Base-by-base conservation (phyloP, 2,329 filamentous ascomycete species). In the Xylariales sp. region DNA sequence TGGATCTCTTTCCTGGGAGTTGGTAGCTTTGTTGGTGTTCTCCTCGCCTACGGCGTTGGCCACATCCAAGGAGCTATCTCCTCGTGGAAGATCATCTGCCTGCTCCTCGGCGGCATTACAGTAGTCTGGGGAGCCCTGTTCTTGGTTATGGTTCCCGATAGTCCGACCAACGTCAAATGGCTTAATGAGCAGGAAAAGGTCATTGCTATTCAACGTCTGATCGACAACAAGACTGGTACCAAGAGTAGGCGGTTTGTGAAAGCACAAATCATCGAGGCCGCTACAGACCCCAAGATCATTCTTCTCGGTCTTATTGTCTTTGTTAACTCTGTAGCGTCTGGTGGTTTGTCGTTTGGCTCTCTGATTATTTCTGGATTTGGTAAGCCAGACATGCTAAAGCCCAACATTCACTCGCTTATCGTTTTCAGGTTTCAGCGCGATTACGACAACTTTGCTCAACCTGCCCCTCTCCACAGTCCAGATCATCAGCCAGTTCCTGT, bases 81-180 rank as follows among this genome's bases (percentile, higher is more conserved):
- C 3, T 46, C 41, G 17, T 59, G 56, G 56, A 56, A 57, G 46
- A 59, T 55, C 36, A 44, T 50, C 15, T 50, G 55, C 24, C 43
- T 47, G 55, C 62, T 37, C 58, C 55, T 53, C 17, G 53, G 53
- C 3, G 44, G 50, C 8, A 41, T 53, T 25, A 56, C 49, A 28
- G 17, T 56, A 20, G 37, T 43, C 1, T 55, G 51, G 48, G 50
- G 46, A 3, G 43, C 35, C 17, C 19, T 48, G 2, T 52, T 54
- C 34, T 33, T 56, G 3, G 39, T 46, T 7, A 43, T 50, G n/a
- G 50, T 56, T 52, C 51, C 53, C 3, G 52, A 56, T 24, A 29
- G 53, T 27, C 53, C 53, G 4, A 48, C 50, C 3, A 51, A 50
- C 10, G 53, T 52, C 1, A 46, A 50, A 5, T 56, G 54, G 24